Evolutionary conservation across 148 eudicot genomes (phyloP).

Genomic region (Chenopodium suecicum): DNA sequence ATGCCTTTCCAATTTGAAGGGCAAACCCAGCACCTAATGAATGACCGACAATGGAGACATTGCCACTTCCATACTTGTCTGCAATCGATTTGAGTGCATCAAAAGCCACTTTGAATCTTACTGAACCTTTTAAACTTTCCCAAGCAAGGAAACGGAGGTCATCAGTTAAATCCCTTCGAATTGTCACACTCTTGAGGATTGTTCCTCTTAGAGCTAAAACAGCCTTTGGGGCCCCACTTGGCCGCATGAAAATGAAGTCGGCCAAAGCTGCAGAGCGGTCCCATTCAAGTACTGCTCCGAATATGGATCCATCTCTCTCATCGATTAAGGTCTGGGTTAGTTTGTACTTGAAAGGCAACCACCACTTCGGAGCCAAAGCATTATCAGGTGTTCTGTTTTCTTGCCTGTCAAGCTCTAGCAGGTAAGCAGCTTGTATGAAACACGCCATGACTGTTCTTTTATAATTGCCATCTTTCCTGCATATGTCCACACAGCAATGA

Average conservation of each 20-base stretch:
- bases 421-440: conserved; percentile 91
- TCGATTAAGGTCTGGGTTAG: conserved; percentile 62
- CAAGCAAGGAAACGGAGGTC: conserved; percentile 90
- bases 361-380: conserved; percentile 86
- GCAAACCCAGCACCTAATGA: conserved; percentile 92
- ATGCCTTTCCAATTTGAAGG: conserved; percentile 73
- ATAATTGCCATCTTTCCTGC: conserved; percentile 87
- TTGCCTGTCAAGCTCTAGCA: conserved; percentile 85
- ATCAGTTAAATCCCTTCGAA: conserved; percentile 75
- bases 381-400: conserved; percentile 58
- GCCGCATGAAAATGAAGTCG: conserved; percentile 65
- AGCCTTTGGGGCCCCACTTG: conserved; percentile 84
- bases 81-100: conserved; percentile 56
- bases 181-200: conserved; percentile 61
- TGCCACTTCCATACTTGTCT: conserved; percentile 59
- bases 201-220: conserved; percentile 82
- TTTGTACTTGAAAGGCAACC: conserved; percentile 85
- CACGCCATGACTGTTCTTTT: conserved; percentile 93
- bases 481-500: neutral
- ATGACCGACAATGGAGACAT: conserved; percentile 74
- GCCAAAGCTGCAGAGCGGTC: conserved; percentile 77
- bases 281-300: conserved; percentile 84
- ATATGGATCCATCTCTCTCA: conserved; percentile 78
- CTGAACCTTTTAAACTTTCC: conserved; percentile 90
- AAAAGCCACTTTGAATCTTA: conserved; percentile 56